Conservation (phyloP, 176 grass and related monocot genomes). For the Oryza rufipogon region DNA sequence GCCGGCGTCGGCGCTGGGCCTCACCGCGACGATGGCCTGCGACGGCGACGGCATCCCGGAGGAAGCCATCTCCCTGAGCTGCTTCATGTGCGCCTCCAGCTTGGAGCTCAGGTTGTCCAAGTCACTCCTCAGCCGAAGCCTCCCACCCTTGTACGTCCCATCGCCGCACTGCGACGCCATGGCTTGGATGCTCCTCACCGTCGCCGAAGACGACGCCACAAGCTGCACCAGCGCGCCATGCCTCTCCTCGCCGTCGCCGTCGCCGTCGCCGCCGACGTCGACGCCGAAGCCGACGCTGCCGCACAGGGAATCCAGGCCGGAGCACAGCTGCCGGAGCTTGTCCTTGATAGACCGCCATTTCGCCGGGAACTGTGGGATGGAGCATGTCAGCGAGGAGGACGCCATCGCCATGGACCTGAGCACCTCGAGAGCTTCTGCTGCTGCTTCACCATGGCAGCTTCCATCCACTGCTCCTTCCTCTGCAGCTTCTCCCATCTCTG, state of each 20-base stretch:
- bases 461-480: neutral
- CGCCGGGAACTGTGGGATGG: slow-evolving; percentile 53
- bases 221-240: slow-evolving; percentile 35
- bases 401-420: slow-evolving; percentile 62
- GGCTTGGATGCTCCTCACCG: slow-evolving; percentile 47
- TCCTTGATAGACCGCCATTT: slow-evolving; percentile 88
- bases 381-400: slow-evolving; percentile 52
- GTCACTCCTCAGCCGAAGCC: slow-evolving; percentile 80
- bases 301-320: slow-evolving; percentile 41
- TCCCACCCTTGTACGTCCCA: slow-evolving; percentile 64
- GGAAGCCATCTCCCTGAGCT: slow-evolving; percentile 52
- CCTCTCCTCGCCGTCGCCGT: neutral
- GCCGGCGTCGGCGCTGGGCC: slow-evolving; percentile 51
- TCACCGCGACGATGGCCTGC: slow-evolving; percentile 61
- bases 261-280: neutral
- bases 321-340: slow-evolving; percentile 69
- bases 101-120: slow-evolving; percentile 60
- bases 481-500: slow-evolving; percentile 51
- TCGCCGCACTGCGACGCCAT: slow-evolving; percentile 55
- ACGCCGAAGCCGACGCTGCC: neutral
- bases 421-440: slow-evolving; percentile 38
- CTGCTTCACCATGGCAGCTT: slow-evolving; percentile 34
- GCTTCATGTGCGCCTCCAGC: slow-evolving; percentile 65
- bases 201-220: slow-evolving; percentile 41
- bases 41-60: slow-evolving; percentile 37